Conservation (phyloP, 805 yeast genomes). For the Saturnispora besseyi region DNA sequence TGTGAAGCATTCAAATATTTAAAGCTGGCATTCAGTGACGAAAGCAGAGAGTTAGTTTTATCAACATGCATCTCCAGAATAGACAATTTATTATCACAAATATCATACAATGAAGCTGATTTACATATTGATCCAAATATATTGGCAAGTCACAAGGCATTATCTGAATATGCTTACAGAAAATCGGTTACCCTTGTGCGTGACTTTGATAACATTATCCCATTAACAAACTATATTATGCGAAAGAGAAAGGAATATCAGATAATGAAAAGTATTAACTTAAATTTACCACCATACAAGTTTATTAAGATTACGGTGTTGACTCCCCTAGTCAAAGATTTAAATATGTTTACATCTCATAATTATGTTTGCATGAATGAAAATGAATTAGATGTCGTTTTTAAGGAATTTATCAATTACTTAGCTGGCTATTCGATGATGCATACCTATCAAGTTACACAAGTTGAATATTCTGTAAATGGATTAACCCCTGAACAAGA, state of each 20-base stretch:
- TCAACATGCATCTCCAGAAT: conserved; percentile 35
- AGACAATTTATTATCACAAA: conserved; percentile 33
- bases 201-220: conserved; percentile 42
- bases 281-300: conserved; percentile 3
- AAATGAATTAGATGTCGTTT: conserved; percentile 1
- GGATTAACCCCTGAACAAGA: conserved; percentile 50
- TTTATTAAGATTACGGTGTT: conserved; percentile 5
- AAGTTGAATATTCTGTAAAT: conserved; percentile 50
- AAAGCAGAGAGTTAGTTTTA: conserved; percentile 34
- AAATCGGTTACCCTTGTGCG: conserved; percentile 45
- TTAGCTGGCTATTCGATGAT: conserved; percentile 29
- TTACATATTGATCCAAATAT: conserved; percentile 26
- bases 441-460: conserved; percentile 38
- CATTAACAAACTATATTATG: conserved; percentile 35
- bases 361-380: background rate
- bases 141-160: conserved; percentile 34
- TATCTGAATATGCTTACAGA: conserved; percentile 40
- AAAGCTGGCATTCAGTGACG: conserved; percentile 26
- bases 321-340: conserved; percentile 1
- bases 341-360: background rate
- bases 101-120: conserved; percentile 34
- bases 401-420: conserved; percentile 39
- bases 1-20: conserved; percentile 44
- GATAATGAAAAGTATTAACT: background rate
- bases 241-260: conserved; percentile 15